Evolutionary conservation across 1,284 basidiomycete species (phyloP).

Genomic region (Trichosporon sp.): DNA sequence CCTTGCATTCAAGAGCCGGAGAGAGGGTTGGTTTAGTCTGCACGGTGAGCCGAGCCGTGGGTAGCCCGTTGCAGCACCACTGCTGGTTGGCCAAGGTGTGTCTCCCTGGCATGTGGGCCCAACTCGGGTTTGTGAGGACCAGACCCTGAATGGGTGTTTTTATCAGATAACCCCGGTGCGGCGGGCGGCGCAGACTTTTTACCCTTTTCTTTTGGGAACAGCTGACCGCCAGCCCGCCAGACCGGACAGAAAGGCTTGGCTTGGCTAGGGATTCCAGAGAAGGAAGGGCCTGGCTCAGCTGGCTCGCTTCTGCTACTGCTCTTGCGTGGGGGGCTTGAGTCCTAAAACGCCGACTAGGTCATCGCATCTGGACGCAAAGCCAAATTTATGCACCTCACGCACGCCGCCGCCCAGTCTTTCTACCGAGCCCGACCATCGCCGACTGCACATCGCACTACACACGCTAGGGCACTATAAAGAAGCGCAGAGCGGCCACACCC

Average conservation of each 20-base stretch:
- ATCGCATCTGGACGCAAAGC: background rate
- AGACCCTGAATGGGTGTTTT: background rate
- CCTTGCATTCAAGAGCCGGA: too few relatives aligned
- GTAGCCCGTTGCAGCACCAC: too few relatives aligned
- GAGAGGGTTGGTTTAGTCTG: too few relatives aligned
- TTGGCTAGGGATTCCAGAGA: background rate
- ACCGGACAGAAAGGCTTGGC: background rate
- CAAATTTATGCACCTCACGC: background rate
- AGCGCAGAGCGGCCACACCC: background rate
- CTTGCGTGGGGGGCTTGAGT: too few relatives aligned
- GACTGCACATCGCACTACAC: background rate
- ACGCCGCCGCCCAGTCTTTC: too few relatives aligned
- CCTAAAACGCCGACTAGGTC: background rate
- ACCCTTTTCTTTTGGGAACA: background rate
- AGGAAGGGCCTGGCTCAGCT: too few relatives aligned
- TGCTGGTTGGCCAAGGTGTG: too few relatives aligned
- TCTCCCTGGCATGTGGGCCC: too few relatives aligned
- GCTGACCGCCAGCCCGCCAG: background rate
- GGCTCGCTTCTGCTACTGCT: too few relatives aligned
- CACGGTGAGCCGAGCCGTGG: too few relatives aligned
- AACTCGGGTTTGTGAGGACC: too few relatives aligned
- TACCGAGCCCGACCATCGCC: too few relatives aligned
- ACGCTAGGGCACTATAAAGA: background rate
- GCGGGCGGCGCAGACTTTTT: background rate
- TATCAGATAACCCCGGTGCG: constrained; percentile 13